A percentile compares a stretch with the other conserved stretches of the same genome.
phyloP scores from a whole-genome alignment of 192 early-diverging fungal species.

The Gryganskiella cystojenkinii region DNA sequence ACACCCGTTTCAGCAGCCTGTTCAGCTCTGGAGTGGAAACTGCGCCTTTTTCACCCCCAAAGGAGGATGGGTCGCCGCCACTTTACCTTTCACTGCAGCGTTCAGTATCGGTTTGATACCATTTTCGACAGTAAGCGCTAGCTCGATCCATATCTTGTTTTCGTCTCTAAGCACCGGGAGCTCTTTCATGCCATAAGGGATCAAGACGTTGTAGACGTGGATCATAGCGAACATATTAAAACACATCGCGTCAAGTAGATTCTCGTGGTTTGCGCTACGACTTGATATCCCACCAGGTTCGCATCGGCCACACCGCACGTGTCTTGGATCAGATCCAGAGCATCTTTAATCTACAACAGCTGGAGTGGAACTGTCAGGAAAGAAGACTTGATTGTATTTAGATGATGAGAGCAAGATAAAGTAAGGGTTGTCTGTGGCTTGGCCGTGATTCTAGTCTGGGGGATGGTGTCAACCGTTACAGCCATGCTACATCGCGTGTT shows the following conservation, averaged over 20 bases:
- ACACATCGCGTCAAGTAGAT: conserved; percentile 19
- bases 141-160: conserved; percentile 19
- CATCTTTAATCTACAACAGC: no score
- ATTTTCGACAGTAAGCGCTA: conserved; percentile 11
- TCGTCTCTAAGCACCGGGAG: conserved; percentile 12
- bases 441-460: no score
- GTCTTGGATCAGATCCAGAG: conserved; percentile 29
- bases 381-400: no score
- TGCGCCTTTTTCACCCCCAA: conserved; percentile 9
- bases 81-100: conserved; percentile 18
- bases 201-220: conserved; percentile 12
- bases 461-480: no score
- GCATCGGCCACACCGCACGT: conserved; percentile 13
- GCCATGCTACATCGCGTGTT: no score
- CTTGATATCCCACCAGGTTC: conserved; percentile 20
- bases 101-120: conserved; percentile 7
- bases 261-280: conserved; percentile 16
- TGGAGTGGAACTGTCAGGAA: no score
- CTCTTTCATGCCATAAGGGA: conserved; percentile 18
- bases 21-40: conserved; percentile 22
- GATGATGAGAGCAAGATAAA: no score
- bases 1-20: conserved; percentile 21
- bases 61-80: background rate
- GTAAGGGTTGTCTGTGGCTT: no score
- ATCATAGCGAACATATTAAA: conserved; percentile 20